Evolutionary conservation across 148 eudicot genomes (phyloP), one percentile per base, ranked within the genome.

Genomic region (Camellia japonica): DNA sequence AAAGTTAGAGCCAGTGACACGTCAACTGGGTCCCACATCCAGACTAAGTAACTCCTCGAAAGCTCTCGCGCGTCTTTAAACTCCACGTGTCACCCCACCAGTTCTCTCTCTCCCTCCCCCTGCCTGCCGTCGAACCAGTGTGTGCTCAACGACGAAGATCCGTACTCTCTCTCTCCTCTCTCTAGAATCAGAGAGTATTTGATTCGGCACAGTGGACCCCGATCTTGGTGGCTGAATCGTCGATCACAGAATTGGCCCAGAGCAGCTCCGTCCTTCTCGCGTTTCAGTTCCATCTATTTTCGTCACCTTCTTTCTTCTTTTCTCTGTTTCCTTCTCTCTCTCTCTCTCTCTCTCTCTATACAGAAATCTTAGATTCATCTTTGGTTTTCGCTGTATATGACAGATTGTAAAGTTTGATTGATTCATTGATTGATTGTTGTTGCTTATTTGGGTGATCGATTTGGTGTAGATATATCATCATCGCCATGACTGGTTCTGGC

Each of bases 401-500:
- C 73, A 73, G 82, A 18, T 44, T 43, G 44, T 52, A 54, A 42
- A 38, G 49, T 43, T 71, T 47, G 46, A 8, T 20, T 66, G 62
- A 59, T 60, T 77, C 51, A 73, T 78, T 19, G 73, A 52, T 55
- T 42, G 51, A 38, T 47, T 71, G 52, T 47, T 71, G 52, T 11
- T 42, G 55, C 42, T 52, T 16, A 0, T 75, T 44, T 15, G 43
- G 69, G 73, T 15, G 68, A 78, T 56, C 63, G 78, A 77, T 78
- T 54, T 73, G 80, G 52, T 70, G 70, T 60, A 71, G 73, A 77
- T 56, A 7, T 30, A 19, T 47, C 51, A 11, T 81, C 80, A 60
- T 72, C 77, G 79, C 79, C 68, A 87, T 86, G 87, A 82, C 79
- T 79, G 73, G 76, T 80, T 15, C 79, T 78, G 86, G 84, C 71